Evolutionary conservation across 1,284 basidiomycete species (phyloP), one percentile per base, ranked within the genome.

Genomic region (Heterobasidion annosum): DNA sequence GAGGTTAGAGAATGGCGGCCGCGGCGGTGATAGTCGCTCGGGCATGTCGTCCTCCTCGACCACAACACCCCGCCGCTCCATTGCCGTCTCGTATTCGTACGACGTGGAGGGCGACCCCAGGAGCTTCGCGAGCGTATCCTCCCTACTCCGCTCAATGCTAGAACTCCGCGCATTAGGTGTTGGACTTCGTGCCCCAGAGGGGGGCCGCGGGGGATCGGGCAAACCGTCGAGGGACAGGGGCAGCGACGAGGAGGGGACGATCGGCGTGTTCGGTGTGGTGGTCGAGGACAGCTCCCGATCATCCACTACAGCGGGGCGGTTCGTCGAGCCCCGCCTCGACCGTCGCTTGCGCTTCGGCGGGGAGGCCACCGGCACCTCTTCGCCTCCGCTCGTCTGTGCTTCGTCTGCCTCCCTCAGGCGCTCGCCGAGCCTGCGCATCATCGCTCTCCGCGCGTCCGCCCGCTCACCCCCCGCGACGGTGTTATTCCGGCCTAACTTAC

Each of bases 401-500:
- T 75, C 76, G 57, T 86, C 85, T 1, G 78, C 73, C 62, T 83
- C 81, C 56, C 81, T 80, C 53, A 83, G 68, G 59, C 88, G 74
- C 53, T 79, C 78, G n/a, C 76, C 77, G 16, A 90, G 70, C 10
- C 80, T 74, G 56, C 74, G 78, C 45, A 89, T 72, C 70, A 91
- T 73, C 56, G 81, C 72, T 60, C 79, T 75, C 44, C 89, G 76
- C 8, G 83, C 88, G 40, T 80, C 85, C 46, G 77, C 75, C 25
- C 88, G 72, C 62, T 91, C 88, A 46, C 52, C 55, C 18, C 86
- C 88, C 1, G 88, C 78, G 15, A 90, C 81, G 12, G 88, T 91
- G 63, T 91, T 90, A 63, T 85, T 91, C 55, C 88, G 76, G 55
- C 70, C 73, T 19, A 90, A 70, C 58, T 76, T 77, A 9, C 67